A percentile compares a stretch with the other conserved stretches of the same genome.
Evolutionary conservation across 2,329 filamentous ascomycete genomes (phyloP).

Genomic region (Colletotrichum lindemuthianum): DNA sequence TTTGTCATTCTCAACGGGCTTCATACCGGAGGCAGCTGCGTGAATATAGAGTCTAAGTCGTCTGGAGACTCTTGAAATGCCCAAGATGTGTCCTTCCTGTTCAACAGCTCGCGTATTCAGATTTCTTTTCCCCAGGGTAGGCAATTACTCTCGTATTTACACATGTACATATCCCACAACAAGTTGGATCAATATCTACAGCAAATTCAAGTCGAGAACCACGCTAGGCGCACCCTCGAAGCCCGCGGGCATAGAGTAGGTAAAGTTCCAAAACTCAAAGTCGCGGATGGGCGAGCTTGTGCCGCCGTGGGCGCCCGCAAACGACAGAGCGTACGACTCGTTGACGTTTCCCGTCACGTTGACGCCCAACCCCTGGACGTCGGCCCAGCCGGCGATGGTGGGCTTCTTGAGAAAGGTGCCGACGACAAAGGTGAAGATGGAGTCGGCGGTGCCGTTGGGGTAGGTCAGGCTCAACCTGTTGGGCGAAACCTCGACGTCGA

Average conservation of each 20-base stretch:
- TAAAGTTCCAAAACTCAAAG: constrained; percentile 59
- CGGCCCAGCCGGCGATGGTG: constrained; percentile 56
- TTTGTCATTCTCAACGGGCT: too few relatives aligned
- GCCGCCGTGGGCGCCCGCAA: constrained; percentile 53
- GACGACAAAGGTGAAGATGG: constrained; percentile 61
- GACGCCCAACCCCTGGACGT: constrained; percentile 59
- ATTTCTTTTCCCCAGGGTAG: too few relatives aligned
- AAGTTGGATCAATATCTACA: neutral
- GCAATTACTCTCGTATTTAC: too few relatives aligned
- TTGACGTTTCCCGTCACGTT: constrained; percentile 56
- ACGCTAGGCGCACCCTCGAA: constrained; percentile 42
- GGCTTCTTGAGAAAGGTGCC: constrained; percentile 55
- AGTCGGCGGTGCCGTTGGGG: constrained; percentile 59
- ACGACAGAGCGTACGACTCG: constrained; percentile 50
- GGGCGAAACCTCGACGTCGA: constrained; percentile 54
- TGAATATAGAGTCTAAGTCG: too few relatives aligned
- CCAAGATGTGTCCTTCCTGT: too few relatives aligned
- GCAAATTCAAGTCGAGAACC: constrained; percentile 20
- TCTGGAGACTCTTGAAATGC: too few relatives aligned
- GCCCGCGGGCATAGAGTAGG: constrained; percentile 50
- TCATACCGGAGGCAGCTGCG: too few relatives aligned
- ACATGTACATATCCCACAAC: too few relatives aligned
- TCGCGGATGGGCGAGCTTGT: constrained; percentile 44
- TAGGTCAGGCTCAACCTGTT: constrained; percentile 61
- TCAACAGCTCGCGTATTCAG: too few relatives aligned